A percentile compares a stretch with the other conserved stretches of the same genome.
Conservation (phyloP, 768 basidiomycete genomes). For the Lyophyllum atratum region DNA sequence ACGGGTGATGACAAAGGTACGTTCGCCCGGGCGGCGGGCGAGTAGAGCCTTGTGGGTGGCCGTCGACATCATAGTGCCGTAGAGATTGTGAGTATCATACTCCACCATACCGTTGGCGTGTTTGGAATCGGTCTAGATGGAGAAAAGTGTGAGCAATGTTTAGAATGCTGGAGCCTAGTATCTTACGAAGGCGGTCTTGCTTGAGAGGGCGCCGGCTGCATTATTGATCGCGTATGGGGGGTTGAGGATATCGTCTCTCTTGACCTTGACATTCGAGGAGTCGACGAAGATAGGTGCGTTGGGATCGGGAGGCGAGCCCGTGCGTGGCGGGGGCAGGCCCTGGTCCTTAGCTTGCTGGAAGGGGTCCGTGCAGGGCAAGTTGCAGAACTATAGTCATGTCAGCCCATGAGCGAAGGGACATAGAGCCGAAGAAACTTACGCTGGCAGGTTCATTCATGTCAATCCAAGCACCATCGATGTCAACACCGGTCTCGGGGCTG, state of each 20-base stretch:
- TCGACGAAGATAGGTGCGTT: constrained; percentile 53
- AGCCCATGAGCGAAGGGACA: not conserved
- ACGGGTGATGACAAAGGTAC: constrained; percentile 69
- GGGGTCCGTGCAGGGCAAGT: constrained; percentile 60
- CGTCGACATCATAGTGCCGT: constrained; percentile 72
- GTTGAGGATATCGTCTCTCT: constrained; percentile 40
- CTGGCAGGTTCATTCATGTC: constrained; percentile 77
- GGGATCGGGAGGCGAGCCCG: constrained; percentile 50
- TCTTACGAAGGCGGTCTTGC: constrained; percentile 56
- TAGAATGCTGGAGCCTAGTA: not conserved
- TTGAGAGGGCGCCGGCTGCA: constrained; percentile 51
- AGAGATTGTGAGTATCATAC: constrained; percentile 69
- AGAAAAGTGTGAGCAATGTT: not conserved
- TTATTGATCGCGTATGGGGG: constrained; percentile 67
- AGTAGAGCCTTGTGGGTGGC: constrained; percentile 64
- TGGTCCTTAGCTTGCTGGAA: constrained; percentile 56
- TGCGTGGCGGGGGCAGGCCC: constrained; percentile 54
- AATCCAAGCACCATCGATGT: constrained; percentile 76
- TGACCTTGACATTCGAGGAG: constrained; percentile 14
- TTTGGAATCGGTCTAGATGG: constrained; percentile 39
- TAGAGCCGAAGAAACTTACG: constrained; percentile 33
- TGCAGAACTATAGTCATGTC: constrained; percentile 52
- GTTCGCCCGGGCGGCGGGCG: constrained; percentile 58
- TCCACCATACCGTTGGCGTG: constrained; percentile 61
- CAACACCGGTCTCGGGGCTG: constrained; percentile 50